A percentile compares a stretch with the other conserved stretches of the same genome.
These are phyloP conservation scores for Aspergillus ochraceoroseus DNA, from an alignment of 2,329 filamentous ascomycete genomes.

Conservation along the genomic window DNA sequence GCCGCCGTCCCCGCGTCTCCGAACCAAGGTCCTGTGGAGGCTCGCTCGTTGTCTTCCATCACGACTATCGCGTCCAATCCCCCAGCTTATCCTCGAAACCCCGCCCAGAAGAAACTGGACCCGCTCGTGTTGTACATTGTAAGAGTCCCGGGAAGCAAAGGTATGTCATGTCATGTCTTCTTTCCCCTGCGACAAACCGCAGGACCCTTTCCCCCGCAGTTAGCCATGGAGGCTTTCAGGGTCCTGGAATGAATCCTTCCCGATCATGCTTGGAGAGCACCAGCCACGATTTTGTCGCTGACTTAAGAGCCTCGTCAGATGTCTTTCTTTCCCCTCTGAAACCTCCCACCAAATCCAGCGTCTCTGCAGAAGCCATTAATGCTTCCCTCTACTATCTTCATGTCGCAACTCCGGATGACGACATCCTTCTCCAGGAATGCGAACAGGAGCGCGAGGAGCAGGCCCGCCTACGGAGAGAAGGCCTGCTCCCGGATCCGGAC, in stretches of 20 bases:
- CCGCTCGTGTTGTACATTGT: constrained; percentile 86
- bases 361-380: constrained; percentile 79
- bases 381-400: constrained; percentile 90
- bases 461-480: constrained; percentile 25
- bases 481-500: constrained; percentile 20
- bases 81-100: constrained; percentile 75
- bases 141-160: constrained; percentile 82
- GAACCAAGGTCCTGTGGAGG: constrained; percentile 57
- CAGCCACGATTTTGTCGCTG: constrained; percentile 13
- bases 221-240: no score
- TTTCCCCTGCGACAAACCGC: neutral
- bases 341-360: constrained; percentile 73
- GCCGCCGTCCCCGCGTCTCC: constrained; percentile 24
- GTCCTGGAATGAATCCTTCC: no score
- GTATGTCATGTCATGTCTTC: no score
- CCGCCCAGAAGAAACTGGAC: constrained; percentile 62
- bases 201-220: constrained; percentile 1
- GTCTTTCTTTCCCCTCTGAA: constrained; percentile 88
- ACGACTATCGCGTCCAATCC: constrained; percentile 80
- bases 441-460: constrained; percentile 36
- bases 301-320: constrained; percentile 53
- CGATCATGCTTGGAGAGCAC: no score
- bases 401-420: constrained; percentile 61
- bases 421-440: constrained; percentile 38
- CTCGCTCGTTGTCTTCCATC: constrained; percentile 73